These are phyloP conservation scores for Coemansia aciculifera DNA, from an alignment of 192 early-diverging fungal species.

Conservation along the genomic window DNA sequence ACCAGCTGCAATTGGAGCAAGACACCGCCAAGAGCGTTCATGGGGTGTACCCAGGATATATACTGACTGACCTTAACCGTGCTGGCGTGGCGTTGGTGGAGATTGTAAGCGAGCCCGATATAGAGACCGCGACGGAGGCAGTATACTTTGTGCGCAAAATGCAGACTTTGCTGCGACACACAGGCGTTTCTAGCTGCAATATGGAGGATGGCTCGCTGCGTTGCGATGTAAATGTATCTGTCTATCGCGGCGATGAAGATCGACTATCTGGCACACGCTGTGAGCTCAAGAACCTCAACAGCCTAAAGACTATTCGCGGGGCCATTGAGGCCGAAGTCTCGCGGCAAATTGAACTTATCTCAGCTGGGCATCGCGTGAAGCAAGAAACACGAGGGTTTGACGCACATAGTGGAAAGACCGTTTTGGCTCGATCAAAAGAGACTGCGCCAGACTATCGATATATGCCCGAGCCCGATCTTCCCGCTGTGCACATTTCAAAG, in stretches of 20 bases:
- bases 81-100: constrained; percentile 87
- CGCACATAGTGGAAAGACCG: constrained; percentile 62
- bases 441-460: constrained; percentile 85
- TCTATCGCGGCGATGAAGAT: constrained; percentile 54
- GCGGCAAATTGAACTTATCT: constrained; percentile 68
- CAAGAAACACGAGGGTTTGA: constrained; percentile 87
- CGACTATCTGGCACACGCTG: constrained; percentile 64
- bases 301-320: constrained; percentile 64
- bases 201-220: constrained; percentile 92
- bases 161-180: constrained; percentile 68
- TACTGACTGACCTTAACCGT: constrained; percentile 80
- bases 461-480: constrained; percentile 74
- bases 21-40: constrained; percentile 87
- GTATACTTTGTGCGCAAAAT: constrained; percentile 76
- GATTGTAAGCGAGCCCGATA: constrained; percentile 88
- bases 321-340: constrained; percentile 80
- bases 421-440: constrained; percentile 76
- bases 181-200: constrained; percentile 71
- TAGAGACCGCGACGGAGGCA: constrained; percentile 75
- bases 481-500: constrained; percentile 31
- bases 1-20: constrained; percentile 90
- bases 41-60: constrained; percentile 59
- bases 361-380: constrained; percentile 54
- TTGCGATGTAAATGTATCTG: constrained; percentile 93
- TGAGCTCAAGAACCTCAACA: constrained; percentile 83